Evolutionary conservation across 176 grass and related monocot genomes (phyloP).

Genomic region (Musa beccarii): DNA sequence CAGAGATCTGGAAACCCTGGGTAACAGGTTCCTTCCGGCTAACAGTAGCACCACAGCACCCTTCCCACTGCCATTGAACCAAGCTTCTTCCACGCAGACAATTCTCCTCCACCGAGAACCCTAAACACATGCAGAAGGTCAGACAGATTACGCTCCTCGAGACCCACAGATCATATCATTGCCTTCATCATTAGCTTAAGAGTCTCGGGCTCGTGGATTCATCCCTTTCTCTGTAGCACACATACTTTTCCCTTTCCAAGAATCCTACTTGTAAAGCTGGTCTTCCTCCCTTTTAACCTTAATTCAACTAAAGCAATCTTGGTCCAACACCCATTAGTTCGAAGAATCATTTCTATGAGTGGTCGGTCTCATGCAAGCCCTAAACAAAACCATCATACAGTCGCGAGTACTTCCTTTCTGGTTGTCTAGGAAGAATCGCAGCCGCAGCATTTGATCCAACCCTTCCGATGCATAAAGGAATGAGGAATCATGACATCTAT

Average conservation of each 20-base stretch:
- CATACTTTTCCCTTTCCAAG: background rate
- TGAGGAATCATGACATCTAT: constrained; percentile 43
- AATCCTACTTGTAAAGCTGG: too few relatives aligned
- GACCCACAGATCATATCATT: background rate
- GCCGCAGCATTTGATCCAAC: constrained; percentile 1
- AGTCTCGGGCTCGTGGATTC: too few relatives aligned
- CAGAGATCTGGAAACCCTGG: constrained; percentile 6
- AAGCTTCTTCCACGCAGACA: constrained; percentile 9
- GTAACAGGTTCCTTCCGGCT: background rate
- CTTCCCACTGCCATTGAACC: constrained; percentile 7
- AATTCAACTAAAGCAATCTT: constrained; percentile 44
- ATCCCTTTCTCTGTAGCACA: too few relatives aligned
- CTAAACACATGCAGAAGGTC: background rate
- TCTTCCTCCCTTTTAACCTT: background rate
- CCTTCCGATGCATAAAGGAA: constrained; percentile 9
- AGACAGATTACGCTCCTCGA: background rate
- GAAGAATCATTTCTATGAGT: background rate
- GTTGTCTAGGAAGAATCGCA: constrained; percentile 22
- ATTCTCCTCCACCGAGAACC: background rate
- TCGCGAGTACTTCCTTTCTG: constrained; percentile 2
- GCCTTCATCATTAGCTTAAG: too few relatives aligned
- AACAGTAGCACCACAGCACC: background rate
- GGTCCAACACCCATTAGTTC: constrained; percentile 21
- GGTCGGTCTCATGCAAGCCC: constrained; percentile 4
- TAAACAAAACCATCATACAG: constrained; percentile 1